Conservation (phyloP, 441 rosid species). For the Cnidoscolus chayamansa region DNA sequence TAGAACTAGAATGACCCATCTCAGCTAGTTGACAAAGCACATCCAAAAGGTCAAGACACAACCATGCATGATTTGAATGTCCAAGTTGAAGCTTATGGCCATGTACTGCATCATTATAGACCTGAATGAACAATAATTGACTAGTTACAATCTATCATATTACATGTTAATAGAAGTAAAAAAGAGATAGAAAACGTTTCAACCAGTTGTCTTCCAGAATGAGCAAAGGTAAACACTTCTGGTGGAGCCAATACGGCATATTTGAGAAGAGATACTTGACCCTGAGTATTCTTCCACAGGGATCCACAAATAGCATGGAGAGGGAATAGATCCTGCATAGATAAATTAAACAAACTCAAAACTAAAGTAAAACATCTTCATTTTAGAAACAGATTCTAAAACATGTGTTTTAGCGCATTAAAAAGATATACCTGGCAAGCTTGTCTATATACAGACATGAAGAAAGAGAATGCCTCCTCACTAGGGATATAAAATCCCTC, state of each 20-base stretch:
- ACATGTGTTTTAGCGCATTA: conserved; percentile 7
- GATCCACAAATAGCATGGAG: conserved; percentile 75
- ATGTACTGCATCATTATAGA: conserved; percentile 58
- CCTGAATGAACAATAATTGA: conserved; percentile 44
- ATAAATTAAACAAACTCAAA: conserved; percentile 21
- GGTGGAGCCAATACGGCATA: conserved; percentile 76
- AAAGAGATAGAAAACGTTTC: conserved; percentile 23
- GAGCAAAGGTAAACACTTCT: conserved; percentile 82
- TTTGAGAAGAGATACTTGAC: conserved; percentile 84
- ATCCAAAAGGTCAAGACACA: conserved; percentile 84
- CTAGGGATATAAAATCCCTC: conserved; percentile 83
- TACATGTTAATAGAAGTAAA: conserved; percentile 15
- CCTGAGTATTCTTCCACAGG: conserved; percentile 84
- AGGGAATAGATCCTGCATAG: conserved; percentile 86
- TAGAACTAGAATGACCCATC: conserved; percentile 67
- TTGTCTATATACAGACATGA: conserved; percentile 70
- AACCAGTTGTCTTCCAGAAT: conserved; percentile 87
- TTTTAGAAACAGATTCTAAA: conserved; percentile 5
- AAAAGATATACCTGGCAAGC: conserved; percentile 69
- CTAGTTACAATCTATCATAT: conserved; percentile 19
- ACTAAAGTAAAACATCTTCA: background rate
- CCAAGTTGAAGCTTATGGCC: conserved; percentile 72
- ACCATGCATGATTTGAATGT: conserved; percentile 80
- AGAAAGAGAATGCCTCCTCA: conserved; percentile 82
- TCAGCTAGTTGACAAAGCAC: conserved; percentile 90